Evolutionary conservation across 2,329 filamentous ascomycete genomes (phyloP), one percentile per base, ranked within the genome.

Genomic region (Talaromyces verruculosus): DNA sequence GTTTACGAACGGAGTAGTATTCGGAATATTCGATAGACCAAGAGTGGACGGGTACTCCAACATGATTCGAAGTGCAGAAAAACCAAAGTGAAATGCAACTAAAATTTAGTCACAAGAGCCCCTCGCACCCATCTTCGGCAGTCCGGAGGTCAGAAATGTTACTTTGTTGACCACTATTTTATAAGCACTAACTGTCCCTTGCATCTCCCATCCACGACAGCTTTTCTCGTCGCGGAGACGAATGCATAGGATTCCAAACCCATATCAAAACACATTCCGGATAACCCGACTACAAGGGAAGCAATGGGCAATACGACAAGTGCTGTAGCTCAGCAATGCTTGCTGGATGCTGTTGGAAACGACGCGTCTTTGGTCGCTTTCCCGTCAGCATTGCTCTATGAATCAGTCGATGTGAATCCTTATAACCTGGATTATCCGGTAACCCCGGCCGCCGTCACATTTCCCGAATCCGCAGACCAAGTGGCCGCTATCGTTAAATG

Each of bases 401-500:
- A 68, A 55, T 13, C 45, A 8, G 33, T 63, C 30, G 66, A 64
- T 28, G 68, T 74, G 37, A 67, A 71, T 19, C 71, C 72, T 5
- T 77, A 71, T 68, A 79, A 78, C 65, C 69, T 79, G 19, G 71
- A 75, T 58, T 63, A 73, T 41, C 67, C 68, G 17, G 72, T 72
- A 51, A 73, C 68, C 4, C 79, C 79, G 1, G 71, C 69, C 0
- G 79, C 74, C 1, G 67, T 79, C 8, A 74, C 74, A 0, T 73
- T 73, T 47, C 78, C 78, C 1, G 63, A 71, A 68, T 77, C 73
- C 5, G 70, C 76, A 0, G 68, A 76, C 5, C 78, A 85, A 8
- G 77, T 86, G 17, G 74, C 81, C 5, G 75, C 74, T 3, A 79
- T 84, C 3, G 78, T 87, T 15, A 72, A 74, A 49, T 86, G 83